Conservation (phyloP, 148 eudicot genomes). For the Heliosperma pusillum region DNA sequence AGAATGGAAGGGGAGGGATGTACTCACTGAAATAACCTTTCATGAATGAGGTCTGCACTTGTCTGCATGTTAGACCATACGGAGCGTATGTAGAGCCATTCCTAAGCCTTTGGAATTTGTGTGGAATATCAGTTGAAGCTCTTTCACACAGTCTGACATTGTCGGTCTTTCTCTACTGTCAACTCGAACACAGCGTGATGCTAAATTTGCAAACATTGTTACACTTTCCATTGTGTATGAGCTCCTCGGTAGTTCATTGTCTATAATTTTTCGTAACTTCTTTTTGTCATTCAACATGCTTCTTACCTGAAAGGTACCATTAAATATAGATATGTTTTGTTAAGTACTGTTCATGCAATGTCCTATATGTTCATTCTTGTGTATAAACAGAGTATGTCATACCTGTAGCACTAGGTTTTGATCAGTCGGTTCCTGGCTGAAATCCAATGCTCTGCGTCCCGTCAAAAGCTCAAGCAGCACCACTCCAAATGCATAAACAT, state of each 20-base stretch:
- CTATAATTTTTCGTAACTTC: constrained; percentile 71
- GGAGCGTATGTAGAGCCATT: constrained; percentile 69
- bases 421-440: constrained; percentile 86
- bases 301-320: constrained; percentile 57
- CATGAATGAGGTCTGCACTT: constrained; percentile 1
- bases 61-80: constrained; percentile 49
- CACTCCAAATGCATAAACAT: constrained; percentile 95
- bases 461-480: constrained; percentile 96
- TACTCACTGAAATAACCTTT: not conserved
- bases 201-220: constrained; percentile 79
- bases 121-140: constrained; percentile 63
- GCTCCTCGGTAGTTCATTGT: constrained; percentile 67
- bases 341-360: constrained; percentile 2
- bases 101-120: constrained; percentile 76
- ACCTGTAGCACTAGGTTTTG: constrained; percentile 94
- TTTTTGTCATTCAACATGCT: constrained; percentile 67
- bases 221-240: constrained; percentile 83
- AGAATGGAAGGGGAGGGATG: not conserved
- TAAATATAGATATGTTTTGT: not conserved
- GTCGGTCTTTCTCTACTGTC: constrained; percentile 88
- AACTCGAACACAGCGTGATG: constrained; percentile 76
- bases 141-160: constrained; percentile 75
- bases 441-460: constrained; percentile 82
- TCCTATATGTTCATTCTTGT: not conserved
- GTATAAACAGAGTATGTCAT: not conserved